These are phyloP conservation scores for Heliamphora pulchella DNA, from an alignment of 179 eudicot species.

Conservation along the genomic window DNA sequence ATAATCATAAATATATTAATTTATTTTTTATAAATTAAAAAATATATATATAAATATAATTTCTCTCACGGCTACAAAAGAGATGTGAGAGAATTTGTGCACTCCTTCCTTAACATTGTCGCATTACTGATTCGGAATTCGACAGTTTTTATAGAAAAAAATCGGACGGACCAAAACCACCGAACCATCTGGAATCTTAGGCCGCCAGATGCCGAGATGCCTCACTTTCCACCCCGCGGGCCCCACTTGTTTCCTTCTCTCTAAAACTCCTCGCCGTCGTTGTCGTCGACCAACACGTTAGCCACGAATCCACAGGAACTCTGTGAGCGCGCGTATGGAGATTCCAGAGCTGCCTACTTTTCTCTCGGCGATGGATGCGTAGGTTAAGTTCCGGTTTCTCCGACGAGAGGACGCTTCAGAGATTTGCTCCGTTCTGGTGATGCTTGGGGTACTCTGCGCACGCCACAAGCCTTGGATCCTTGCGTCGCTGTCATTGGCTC, in stretches of 20 bases:
- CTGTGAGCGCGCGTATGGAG: neutral
- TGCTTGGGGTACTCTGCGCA: conserved; percentile 53
- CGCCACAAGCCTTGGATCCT: conserved; percentile 56
- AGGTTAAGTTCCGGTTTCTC: neutral
- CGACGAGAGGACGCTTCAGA: neutral
- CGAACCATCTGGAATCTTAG: conserved; percentile 8
- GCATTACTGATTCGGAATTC: too few species aligned
- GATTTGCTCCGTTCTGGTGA: conserved; percentile 27
- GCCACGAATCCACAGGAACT: neutral
- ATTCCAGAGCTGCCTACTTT: too few species aligned
- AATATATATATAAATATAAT: too few species aligned
- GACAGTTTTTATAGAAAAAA: neutral
- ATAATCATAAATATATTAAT: too few species aligned
- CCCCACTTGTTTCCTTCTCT: neutral
- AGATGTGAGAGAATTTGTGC: too few species aligned
- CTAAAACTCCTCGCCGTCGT: neutral
- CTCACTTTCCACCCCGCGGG: neutral
- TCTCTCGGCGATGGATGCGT: conserved; percentile 1
- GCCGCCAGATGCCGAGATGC: neutral
- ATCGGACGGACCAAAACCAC: conserved; percentile 1
- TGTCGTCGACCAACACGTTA: too few species aligned
- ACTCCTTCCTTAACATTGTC: too few species aligned
- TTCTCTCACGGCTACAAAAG: too few species aligned
- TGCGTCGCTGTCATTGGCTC: conserved; percentile 36
- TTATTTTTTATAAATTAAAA: too few species aligned